These are phyloP conservation scores for Kodamaea laetipori DNA, from an alignment of 805 yeast species.

Conservation along the genomic window DNA sequence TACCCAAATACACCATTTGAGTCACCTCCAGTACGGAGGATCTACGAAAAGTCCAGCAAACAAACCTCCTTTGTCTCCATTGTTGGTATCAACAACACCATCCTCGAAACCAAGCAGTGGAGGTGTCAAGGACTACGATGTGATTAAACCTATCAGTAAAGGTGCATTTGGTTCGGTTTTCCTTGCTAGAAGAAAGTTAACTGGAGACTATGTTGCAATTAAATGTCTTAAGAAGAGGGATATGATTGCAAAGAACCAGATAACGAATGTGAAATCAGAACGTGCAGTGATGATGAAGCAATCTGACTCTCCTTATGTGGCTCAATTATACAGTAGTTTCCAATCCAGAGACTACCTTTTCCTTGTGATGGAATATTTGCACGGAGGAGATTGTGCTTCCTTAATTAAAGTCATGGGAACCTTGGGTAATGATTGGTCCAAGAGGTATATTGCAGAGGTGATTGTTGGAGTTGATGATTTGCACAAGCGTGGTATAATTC, in stretches of 20 bases:
- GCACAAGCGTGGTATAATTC: constrained; percentile 86
- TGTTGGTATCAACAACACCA: constrained; percentile 66
- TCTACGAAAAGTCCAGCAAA: constrained; percentile 11
- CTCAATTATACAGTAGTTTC: constrained; percentile 82
- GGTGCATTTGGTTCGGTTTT: constrained; percentile 98
- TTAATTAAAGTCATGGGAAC: constrained; percentile 79
- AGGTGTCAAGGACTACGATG: constrained; percentile 83
- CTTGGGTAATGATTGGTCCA: constrained; percentile 84
- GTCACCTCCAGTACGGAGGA: constrained; percentile 8
- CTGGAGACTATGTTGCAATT: constrained; percentile 95
- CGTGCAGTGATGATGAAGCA: constrained; percentile 98
- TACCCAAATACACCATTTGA: constrained; percentile 5
- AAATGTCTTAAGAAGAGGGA: constrained; percentile 89
- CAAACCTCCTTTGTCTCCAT: constrained; percentile 78
- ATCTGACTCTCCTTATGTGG: constrained; percentile 89
- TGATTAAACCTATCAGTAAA: constrained; percentile 88
- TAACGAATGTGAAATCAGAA: constrained; percentile 90
- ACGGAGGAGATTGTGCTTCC: constrained; percentile 95
- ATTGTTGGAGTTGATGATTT: constrained; percentile 87
- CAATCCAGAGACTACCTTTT: constrained; percentile 86
- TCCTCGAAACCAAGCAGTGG: constrained; percentile 57
- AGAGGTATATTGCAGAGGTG: constrained; percentile 83
- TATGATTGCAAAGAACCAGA: constrained; percentile 97
- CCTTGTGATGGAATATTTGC: constrained; percentile 93
- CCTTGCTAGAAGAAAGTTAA: constrained; percentile 75